A percentile compares a stretch with the other conserved stretches of the same genome.
phyloP scores from a whole-genome alignment of 73 alveolate species.

The Blepharisma japonicum region DNA sequence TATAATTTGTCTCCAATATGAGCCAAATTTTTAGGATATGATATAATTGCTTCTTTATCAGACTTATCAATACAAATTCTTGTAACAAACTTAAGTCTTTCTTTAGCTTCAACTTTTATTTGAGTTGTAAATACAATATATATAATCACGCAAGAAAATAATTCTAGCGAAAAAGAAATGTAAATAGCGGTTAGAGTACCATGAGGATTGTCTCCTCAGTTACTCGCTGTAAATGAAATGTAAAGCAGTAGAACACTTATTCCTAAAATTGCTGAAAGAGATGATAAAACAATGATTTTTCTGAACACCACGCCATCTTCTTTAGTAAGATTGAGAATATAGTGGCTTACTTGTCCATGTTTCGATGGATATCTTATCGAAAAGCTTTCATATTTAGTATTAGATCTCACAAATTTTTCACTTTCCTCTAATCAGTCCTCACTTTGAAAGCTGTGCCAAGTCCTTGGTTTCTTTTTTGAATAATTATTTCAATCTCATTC shows the following conservation, averaged over 20 bases:
- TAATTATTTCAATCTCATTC: neutral
- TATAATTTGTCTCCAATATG: too few relatives aligned
- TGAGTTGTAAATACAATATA: slow-evolving; percentile 4
- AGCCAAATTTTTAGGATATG: too few relatives aligned
- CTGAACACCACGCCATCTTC: neutral
- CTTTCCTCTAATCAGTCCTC: neutral
- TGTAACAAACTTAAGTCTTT: neutral
- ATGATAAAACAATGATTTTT: neutral
- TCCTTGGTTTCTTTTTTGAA: neutral
- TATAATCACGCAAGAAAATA: neutral
- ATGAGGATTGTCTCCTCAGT: neutral
- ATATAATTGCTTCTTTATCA: too few relatives aligned
- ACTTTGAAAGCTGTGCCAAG: neutral
- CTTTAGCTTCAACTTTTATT: neutral
- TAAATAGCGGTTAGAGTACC: neutral
- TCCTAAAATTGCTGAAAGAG: neutral
- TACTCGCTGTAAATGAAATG: neutral
- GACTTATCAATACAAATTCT: neutral
- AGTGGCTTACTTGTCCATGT: neutral
- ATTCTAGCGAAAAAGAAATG: neutral
- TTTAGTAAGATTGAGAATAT: neutral
- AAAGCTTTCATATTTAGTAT: neutral
- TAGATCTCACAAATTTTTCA: neutral
- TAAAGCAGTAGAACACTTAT: neutral
- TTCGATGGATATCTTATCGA: neutral